Evolutionary conservation across 2,329 filamentous ascomycete species (phyloP).

Genomic region (Neofusicoccum ribis): DNA sequence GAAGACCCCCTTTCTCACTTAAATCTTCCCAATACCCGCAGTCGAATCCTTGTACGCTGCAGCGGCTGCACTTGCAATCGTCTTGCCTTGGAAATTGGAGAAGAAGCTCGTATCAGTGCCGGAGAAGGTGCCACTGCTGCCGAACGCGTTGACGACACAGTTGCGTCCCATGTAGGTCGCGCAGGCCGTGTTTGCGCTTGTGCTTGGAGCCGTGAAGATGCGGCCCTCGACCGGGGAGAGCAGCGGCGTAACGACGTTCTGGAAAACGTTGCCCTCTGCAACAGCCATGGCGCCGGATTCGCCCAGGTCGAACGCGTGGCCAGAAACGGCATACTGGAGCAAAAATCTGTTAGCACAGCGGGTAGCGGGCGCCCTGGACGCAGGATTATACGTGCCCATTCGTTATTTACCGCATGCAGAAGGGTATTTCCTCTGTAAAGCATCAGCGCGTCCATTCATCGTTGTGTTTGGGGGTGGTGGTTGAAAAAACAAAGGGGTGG

Average conservation of each 20-base stretch:
- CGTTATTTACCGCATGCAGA: constrained; percentile 56
- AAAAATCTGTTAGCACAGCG: no score
- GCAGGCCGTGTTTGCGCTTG: constrained; percentile 46
- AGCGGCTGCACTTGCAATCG: constrained; percentile 48
- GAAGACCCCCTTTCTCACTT: background rate
- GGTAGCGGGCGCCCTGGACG: no score
- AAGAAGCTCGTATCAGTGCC: constrained; percentile 51
- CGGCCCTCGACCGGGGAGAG: constrained; percentile 45
- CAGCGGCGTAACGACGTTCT: constrained; percentile 50
- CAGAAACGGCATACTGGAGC: constrained; percentile 47
- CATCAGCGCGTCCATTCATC: no score
- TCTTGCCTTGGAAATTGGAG: constrained; percentile 54
- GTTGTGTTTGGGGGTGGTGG: no score
- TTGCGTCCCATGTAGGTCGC: constrained; percentile 47
- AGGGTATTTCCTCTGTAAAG: constrained; percentile 49
- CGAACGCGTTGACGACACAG: constrained; percentile 52
- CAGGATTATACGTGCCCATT: constrained; percentile 38
- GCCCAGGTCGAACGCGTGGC: constrained; percentile 58
- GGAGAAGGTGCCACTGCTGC: constrained; percentile 29
- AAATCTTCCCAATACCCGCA: constrained; percentile 28
- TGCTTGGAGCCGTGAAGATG: constrained; percentile 36
- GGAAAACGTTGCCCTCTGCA: constrained; percentile 60
- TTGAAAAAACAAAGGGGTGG: no score
- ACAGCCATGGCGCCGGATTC: constrained; percentile 43
- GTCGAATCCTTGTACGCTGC: constrained; percentile 41